These are phyloP conservation scores for Zymoseptoria passerinii DNA, from an alignment of 2,329 filamentous ascomycete genomes.

Conservation along the genomic window DNA sequence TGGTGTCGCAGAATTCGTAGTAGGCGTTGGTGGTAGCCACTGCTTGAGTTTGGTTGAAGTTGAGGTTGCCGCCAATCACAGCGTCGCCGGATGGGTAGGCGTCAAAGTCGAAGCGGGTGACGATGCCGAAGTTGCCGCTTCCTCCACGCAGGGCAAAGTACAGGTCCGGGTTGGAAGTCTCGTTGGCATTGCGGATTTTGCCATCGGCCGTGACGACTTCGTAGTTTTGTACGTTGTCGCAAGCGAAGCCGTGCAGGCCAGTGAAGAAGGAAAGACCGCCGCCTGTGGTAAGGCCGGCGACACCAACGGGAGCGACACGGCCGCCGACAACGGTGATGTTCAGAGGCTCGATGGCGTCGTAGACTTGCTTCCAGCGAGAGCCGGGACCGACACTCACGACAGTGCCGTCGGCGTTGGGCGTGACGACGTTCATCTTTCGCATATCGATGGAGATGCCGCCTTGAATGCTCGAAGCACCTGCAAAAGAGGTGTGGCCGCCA, in stretches of 20 bases:
- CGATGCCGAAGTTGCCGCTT: conserved; percentile 26
- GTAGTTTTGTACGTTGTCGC: conserved; percentile 23
- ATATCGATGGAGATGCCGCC: conserved; percentile 23
- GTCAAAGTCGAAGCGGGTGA: conserved; percentile 21
- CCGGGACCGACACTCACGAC: conserved; percentile 10
- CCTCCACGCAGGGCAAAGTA: conserved; percentile 21
- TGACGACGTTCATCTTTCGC: conserved; percentile 13
- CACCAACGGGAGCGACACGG: conserved; percentile 21
- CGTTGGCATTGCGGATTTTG: conserved; percentile 19
- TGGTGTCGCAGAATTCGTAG: not conserved
- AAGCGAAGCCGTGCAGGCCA: conserved; percentile 20
- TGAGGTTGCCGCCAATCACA: conserved; percentile 13
- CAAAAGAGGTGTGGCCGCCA: conserved; percentile 23
- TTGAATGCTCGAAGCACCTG: conserved; percentile 19
- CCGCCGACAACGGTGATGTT: conserved; percentile 19
- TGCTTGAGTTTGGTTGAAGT: conserved; percentile 5
- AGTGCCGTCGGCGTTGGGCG: conserved; percentile 7
- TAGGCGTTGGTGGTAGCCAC: not conserved
- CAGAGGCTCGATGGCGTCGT: conserved; percentile 11
- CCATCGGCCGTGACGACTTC: conserved; percentile 23
- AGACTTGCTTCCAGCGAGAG: conserved; percentile 16
- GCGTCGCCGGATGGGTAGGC: conserved; percentile 13
- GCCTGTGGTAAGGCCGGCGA: conserved; percentile 23
- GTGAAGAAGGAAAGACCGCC: conserved; percentile 25
- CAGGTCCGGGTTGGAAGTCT: conserved; percentile 17